phyloP scores from a whole-genome alignment of 208 protist species.

The Entamoeba invadens region DNA sequence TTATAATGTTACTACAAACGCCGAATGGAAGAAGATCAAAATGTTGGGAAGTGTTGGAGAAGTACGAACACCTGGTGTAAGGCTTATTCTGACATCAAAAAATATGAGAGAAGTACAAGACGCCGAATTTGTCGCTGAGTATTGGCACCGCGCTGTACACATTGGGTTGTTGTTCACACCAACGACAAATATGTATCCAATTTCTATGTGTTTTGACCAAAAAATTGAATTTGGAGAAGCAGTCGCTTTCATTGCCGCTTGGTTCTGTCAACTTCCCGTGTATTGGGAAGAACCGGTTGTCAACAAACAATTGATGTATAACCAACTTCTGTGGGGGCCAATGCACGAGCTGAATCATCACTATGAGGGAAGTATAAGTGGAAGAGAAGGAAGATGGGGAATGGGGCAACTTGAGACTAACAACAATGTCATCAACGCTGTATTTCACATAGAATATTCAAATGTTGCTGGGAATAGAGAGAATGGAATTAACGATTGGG shows the following conservation, averaged over 20 bases:
- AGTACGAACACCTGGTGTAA: background rate
- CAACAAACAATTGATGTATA: background rate
- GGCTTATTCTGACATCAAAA: background rate
- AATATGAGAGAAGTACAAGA: background rate
- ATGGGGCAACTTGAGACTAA: background rate
- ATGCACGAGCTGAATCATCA: background rate
- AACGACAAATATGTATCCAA: background rate
- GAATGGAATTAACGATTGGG: background rate
- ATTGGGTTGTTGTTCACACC: background rate
- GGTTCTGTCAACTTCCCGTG: background rate
- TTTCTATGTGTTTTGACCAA: background rate
- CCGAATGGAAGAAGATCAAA: background rate
- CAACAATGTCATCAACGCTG: background rate
- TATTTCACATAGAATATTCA: background rate
- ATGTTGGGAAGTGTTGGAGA: background rate
- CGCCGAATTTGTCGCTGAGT: background rate
- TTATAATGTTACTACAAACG: background rate
- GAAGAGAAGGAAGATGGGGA: background rate
- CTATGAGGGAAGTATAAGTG: background rate
- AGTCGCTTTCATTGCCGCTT: background rate
- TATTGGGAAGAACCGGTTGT: background rate
- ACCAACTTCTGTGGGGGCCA: background rate
- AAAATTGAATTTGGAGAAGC: background rate
- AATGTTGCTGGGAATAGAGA: background rate
- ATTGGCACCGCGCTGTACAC: background rate